These are phyloP conservation scores for Talaromyces rugulosus DNA, from an alignment of 2,329 filamentous ascomycete genomes.

Conservation along the genomic window DNA sequence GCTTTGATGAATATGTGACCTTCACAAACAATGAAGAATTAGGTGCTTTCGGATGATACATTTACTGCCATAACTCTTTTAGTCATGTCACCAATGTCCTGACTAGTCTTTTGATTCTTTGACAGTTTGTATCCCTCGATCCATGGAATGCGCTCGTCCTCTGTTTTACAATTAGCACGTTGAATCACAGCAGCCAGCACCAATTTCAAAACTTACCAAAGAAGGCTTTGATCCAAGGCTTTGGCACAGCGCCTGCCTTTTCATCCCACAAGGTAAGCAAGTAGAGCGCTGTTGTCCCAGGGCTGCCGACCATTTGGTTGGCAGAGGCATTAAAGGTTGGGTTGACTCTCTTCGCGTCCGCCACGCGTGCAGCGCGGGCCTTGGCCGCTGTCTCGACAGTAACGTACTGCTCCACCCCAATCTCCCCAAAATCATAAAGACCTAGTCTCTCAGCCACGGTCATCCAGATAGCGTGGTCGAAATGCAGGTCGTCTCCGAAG, in stretches of 20 bases:
- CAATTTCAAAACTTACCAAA: conserved; percentile 1
- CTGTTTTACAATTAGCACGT: not conserved
- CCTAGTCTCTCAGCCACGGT: conserved; percentile 1
- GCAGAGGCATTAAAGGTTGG: conserved; percentile 8
- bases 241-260: conserved; percentile 2
- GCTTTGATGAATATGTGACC: not conserved
- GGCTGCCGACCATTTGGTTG: conserved; percentile 3
- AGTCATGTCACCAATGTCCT: not conserved
- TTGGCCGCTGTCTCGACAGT: conserved; percentile 7
- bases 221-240: conserved; percentile 9
- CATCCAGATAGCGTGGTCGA: conserved; percentile 2
- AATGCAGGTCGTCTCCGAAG: conserved; percentile 23
- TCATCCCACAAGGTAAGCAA: conserved; percentile 9
- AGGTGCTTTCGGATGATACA: not conserved
- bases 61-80: conserved; percentile 2
- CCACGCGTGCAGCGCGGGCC: conserved; percentile 8
- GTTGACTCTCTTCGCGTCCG: conserved; percentile 4
- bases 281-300: conserved; percentile 6
- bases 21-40: not conserved
- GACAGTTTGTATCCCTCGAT: conserved; percentile 10
- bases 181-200: not conserved
- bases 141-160: conserved; percentile 9
- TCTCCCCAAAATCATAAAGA: not conserved
- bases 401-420: not conserved
- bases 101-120: not conserved